Evolutionary conservation across 768 basidiomycete species (phyloP).

Genomic region (Mycena floridula): DNA sequence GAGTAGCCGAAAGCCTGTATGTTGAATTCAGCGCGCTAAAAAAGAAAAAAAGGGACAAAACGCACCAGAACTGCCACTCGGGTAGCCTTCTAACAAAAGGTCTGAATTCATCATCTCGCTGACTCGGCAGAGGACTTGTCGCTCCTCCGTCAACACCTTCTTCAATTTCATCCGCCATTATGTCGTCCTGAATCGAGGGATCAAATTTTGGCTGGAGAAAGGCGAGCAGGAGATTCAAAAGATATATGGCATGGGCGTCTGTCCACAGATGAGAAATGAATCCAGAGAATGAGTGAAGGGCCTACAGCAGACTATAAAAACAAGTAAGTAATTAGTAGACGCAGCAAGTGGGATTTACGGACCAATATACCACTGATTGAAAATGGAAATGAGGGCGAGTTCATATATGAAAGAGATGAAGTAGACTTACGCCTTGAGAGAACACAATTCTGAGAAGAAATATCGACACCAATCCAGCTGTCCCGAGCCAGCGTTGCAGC

Average conservation of each 20-base stretch:
- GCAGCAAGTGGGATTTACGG: neutral
- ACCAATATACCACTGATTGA: constrained; percentile 9
- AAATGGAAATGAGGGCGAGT: constrained; percentile 3
- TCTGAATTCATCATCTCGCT: constrained; percentile 89
- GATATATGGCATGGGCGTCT: constrained; percentile 93
- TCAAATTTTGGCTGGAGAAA: constrained; percentile 99
- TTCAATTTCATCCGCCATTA: constrained; percentile 92
- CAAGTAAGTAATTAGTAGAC: constrained; percentile 1
- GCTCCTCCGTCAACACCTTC: constrained; percentile 69
- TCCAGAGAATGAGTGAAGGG: constrained; percentile 11
- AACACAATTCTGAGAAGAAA: constrained; percentile 86
- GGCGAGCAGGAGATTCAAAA: constrained; percentile 92
- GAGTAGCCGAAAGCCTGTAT: constrained; percentile 82
- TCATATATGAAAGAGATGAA: neutral
- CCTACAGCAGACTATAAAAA: constrained; percentile 60
- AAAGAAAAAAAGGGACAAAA: constrained; percentile 2
- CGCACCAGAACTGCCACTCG: constrained; percentile 94
- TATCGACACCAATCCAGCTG: constrained; percentile 59
- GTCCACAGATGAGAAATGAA: neutral
- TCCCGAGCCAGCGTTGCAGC: constrained; percentile 83
- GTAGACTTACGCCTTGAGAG: constrained; percentile 75
- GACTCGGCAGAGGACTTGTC: constrained; percentile 55
- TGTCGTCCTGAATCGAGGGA: constrained; percentile 89
- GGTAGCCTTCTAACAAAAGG: constrained; percentile 95
- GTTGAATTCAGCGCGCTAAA: neutral